Conservation (phyloP, 768 basidiomycete genomes). For the Auriculariales sp. region DNA sequence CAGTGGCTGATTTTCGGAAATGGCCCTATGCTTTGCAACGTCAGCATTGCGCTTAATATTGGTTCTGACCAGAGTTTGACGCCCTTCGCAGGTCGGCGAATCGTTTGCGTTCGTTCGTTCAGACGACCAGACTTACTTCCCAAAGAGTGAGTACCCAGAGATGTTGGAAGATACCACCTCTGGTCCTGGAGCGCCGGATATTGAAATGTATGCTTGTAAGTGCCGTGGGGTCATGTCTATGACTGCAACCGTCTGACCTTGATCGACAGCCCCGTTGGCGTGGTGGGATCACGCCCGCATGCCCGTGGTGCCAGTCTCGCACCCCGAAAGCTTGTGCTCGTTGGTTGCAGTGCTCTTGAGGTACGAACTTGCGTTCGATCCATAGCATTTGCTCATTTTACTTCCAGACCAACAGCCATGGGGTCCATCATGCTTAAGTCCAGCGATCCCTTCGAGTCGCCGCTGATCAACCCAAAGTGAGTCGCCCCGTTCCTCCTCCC, state of each 20-base stretch:
- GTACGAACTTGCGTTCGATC: constrained; percentile 8
- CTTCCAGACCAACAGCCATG: constrained; percentile 3
- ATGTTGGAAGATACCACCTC: constrained; percentile 17
- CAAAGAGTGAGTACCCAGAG: constrained; percentile 8
- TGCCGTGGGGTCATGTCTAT: neutral
- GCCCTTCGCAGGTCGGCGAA: constrained; percentile 21
- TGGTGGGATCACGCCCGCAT: neutral
- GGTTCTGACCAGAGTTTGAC: neutral
- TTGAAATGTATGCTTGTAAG: constrained; percentile 16
- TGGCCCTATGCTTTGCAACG: constrained; percentile 42
- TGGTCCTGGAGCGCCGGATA: constrained; percentile 19
- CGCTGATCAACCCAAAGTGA: constrained; percentile 6
- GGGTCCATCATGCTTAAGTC: constrained; percentile 2
- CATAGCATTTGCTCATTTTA: neutral
- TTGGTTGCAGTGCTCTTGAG: constrained; percentile 15
- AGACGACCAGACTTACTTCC: constrained; percentile 32
- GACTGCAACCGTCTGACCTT: neutral
- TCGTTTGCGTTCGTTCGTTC: constrained; percentile 39
- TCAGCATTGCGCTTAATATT: constrained; percentile 13
- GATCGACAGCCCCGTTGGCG: neutral
- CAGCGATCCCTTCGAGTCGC: constrained; percentile 5
- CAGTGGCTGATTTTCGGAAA: constrained; percentile 30
- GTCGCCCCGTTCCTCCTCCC: neutral
- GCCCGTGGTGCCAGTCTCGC: neutral
- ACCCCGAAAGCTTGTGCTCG: neutral